phyloP scores from a whole-genome alignment of 257 asterid species.

The Nicotiana obtusifolia region DNA sequence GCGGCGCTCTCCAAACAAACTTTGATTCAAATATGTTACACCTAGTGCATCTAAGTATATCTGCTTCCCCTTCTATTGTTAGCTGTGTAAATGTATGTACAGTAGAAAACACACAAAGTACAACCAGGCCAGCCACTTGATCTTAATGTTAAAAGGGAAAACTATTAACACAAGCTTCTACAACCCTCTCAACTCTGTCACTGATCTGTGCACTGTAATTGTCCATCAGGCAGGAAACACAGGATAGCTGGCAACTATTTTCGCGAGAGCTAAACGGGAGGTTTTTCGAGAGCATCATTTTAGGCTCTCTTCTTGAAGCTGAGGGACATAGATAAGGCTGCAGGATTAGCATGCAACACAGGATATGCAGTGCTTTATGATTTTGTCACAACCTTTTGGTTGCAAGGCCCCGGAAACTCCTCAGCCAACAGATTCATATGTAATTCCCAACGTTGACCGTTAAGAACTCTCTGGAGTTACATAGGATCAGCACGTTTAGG shows the following conservation, averaged over 20 bases:
- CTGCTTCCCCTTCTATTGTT: conserved; percentile 11
- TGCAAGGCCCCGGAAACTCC: conserved; percentile 56
- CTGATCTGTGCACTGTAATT: not conserved
- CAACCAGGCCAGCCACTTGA: conserved; percentile 14
- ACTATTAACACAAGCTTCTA: conserved; percentile 5
- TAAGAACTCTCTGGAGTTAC: conserved; percentile 69
- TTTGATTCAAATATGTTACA: conserved; percentile 19
- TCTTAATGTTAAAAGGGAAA: conserved; percentile 5
- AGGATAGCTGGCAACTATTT: not conserved
- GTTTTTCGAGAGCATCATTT: not conserved
- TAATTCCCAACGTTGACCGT: conserved; percentile 65
- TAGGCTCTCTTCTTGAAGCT: conserved; percentile 43
- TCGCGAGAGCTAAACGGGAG: not conserved
- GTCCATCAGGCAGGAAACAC: not conserved
- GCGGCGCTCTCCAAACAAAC: not conserved
- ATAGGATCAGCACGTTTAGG: conserved; percentile 45
- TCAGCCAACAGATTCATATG: conserved; percentile 32
- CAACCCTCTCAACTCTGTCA: not conserved
- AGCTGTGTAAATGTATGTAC: conserved; percentile 32
- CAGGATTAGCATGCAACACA: conserved; percentile 59
- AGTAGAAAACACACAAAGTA: conserved; percentile 24
- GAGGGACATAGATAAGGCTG: conserved; percentile 31
- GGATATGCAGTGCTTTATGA: conserved; percentile 15
- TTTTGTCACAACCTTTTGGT: conserved; percentile 24
- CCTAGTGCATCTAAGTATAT: not conserved